These are phyloP conservation scores for Chalciporus sphaerocephalus DNA, from an alignment of 768 basidiomycete genomes.

Conservation along the genomic window DNA sequence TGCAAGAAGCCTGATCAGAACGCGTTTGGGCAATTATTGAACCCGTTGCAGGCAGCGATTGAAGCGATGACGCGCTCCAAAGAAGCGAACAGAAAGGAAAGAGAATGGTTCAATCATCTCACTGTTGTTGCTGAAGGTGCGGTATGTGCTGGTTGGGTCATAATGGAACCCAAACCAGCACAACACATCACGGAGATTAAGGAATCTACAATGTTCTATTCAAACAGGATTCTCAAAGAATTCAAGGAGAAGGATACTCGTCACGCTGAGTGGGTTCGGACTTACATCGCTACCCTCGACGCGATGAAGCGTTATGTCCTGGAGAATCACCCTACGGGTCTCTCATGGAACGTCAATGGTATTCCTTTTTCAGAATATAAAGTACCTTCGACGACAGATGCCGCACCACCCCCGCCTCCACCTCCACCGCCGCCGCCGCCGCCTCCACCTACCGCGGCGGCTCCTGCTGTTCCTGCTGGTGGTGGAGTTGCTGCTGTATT, in stretches of 20 bases:
- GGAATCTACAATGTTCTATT: slow-evolving; percentile 84
- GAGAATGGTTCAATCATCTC: slow-evolving; percentile 81
- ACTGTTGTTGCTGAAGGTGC: slow-evolving; percentile 79
- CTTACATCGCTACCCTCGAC: slow-evolving; percentile 67
- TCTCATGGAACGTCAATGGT: slow-evolving; percentile 84
- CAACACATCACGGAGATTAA: slow-evolving; percentile 78
- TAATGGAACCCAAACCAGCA: slow-evolving; percentile 73
- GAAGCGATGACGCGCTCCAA: slow-evolving; percentile 76
- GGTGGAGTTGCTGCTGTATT: slow-evolving; percentile 79
- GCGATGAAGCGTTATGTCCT: slow-evolving; percentile 77
- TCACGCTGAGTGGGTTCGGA: slow-evolving; percentile 85
- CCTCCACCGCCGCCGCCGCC: slow-evolving; percentile 58
- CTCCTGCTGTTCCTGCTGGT: slow-evolving; percentile 39
- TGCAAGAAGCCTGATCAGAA: slow-evolving; percentile 79
- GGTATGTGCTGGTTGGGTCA: slow-evolving; percentile 83
- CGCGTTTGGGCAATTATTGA: slow-evolving; percentile 52
- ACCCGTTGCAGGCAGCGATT: slow-evolving; percentile 66
- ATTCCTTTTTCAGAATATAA: slow-evolving; percentile 53
- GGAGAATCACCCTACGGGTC: slow-evolving; percentile 81
- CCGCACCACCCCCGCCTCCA: slow-evolving; percentile 26
- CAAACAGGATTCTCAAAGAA: slow-evolving; percentile 85
- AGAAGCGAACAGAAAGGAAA: slow-evolving; percentile 73
- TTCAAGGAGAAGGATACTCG: slow-evolving; percentile 87
- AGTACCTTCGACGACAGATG: slow-evolving; percentile 29
- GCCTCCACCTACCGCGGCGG: slow-evolving; percentile 42